Percentiles rank a stretch among this genome's conserved stretches.
These are phyloP conservation scores for Pestalotiopsis sp. DNA, from an alignment of 2,329 filamentous ascomycete species.

Conservation along the genomic window DNA sequence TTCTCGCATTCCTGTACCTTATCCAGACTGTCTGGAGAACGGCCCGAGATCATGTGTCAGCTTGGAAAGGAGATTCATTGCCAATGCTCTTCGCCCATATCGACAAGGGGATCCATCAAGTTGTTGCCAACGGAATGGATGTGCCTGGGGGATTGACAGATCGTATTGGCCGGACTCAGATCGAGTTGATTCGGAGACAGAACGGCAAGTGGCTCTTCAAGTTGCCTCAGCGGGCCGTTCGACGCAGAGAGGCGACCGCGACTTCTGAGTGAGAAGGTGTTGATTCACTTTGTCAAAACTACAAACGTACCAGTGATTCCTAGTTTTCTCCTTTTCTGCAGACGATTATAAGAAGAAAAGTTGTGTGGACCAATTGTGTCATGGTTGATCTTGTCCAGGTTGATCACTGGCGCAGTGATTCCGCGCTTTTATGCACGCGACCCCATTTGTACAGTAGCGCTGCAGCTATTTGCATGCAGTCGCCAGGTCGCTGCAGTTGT, in stretches of 20 bases:
- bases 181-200: slow-evolving; percentile 36
- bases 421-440: neutral
- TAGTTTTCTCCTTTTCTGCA: neutral
- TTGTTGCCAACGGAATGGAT: slow-evolving; percentile 37
- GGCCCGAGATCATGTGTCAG: slow-evolving; percentile 36
- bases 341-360: neutral
- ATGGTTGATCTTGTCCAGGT: neutral
- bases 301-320: neutral
- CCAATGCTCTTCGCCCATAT: slow-evolving; percentile 42
- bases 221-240: neutral
- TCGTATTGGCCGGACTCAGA: slow-evolving; percentile 33
- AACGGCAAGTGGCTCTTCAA: slow-evolving; percentile 40
- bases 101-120: slow-evolving; percentile 33
- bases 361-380: neutral
- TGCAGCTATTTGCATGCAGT: neutral
- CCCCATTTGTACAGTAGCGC: neutral
- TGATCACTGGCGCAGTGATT: neutral
- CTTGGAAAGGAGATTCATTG: slow-evolving; percentile 41
- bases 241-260: neutral
- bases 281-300: neutral
- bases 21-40: slow-evolving; percentile 37
- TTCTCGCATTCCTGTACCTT: slow-evolving; percentile 38
- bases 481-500: neutral
- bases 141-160: slow-evolving; percentile 36
- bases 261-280: neutral